Evolutionary conservation across 352 stramenopile genomes (phyloP), one percentile per base, ranked within the genome.

Genomic region (Phytophthora fragariae): DNA sequence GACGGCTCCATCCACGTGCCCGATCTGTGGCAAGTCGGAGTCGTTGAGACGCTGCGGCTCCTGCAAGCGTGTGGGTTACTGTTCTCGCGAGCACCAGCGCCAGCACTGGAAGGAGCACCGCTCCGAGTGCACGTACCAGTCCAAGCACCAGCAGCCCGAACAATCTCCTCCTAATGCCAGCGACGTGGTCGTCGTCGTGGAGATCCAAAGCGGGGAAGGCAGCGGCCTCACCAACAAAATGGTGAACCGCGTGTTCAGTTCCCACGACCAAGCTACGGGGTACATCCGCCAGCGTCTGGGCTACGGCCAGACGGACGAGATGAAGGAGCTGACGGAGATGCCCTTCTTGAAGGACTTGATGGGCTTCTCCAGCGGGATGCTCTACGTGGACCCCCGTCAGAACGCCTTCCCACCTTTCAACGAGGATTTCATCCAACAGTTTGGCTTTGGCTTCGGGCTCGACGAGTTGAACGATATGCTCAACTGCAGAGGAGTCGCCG

Each of bases 271-370:
- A 50, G 60, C 60, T n/a, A 57, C 7, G 41, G 37, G 33, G 17
- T 74, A 55, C 53, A 68, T 65, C 27, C 53, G 61, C 3, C 52
- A 63, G 15, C 52, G 66, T 35, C 35, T 73, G 24, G 61, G 54
- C 21, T 67, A 63, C 50, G 29, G 14, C 17, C 41, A 59, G 27
- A 31, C 33, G 35, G 37, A 73, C 5, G 50, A 65, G 58, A 57
- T 73, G 66, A 62, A 68, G 39, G 59, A 64, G 31, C 53, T 73
- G 8, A 68, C 57, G n/a, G 57, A 72, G 39, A 72, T 72, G 57
- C 57, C 65, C 5, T 72, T 73, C 53, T 29, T 69, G 8, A 19
- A n/a, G 1, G 59, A 73, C 3, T 49, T 65, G 1, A 64, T 74
- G 67, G 24, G 21, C 6, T 70, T 70, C 11, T 56, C 53, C 9